Percentiles rank a stretch among this genome's conserved stretches.
Evolutionary conservation across 352 stramenopile genomes (phyloP).

Genomic region (Pythium rishiriense): DNA sequence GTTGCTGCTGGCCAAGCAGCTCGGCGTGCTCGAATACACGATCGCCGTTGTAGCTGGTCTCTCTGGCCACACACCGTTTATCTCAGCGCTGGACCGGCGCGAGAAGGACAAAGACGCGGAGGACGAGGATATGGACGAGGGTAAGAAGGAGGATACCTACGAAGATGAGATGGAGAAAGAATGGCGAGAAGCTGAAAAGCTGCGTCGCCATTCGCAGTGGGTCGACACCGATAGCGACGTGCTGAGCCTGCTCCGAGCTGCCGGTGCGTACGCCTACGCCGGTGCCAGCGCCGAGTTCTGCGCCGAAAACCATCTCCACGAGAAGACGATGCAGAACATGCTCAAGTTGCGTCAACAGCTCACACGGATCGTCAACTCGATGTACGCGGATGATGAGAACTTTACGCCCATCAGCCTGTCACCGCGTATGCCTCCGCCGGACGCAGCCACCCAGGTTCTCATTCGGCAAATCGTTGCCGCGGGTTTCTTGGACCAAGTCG

Average conservation of each 20-base stretch:
- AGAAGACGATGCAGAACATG: conserved; percentile 90
- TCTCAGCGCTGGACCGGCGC: conserved; percentile 56
- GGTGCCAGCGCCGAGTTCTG: conserved; percentile 68
- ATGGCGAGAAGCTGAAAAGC: conserved; percentile 68
- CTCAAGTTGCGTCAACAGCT: conserved; percentile 83
- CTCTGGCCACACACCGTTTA: conserved; percentile 76
- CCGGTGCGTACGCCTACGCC: conserved; percentile 75
- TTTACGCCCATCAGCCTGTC: conserved; percentile 48
- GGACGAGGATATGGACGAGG: conserved; percentile 19
- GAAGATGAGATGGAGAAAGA: conserved; percentile 77
- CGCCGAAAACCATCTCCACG: conserved; percentile 73
- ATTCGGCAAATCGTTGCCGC: conserved; percentile 78
- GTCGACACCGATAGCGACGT: conserved; percentile 82
- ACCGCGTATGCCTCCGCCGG: conserved; percentile 68
- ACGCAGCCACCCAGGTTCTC: conserved; percentile 53
- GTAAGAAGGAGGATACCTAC: conserved; percentile 28
- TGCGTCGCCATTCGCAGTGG: conserved; percentile 77
- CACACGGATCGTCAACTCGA: conserved; percentile 77
- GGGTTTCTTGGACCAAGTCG: conserved; percentile 84
- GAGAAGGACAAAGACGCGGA: conserved; percentile 44
- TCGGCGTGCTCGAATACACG: conserved; percentile 73
- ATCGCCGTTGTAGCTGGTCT: conserved; percentile 80
- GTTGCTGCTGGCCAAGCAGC: conserved; percentile 78
- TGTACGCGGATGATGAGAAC: conserved; percentile 46
- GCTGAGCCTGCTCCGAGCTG: conserved; percentile 71